phyloP scores from a whole-genome alignment of 331 rosid genomes.

The Phaseolus coccineus region DNA sequence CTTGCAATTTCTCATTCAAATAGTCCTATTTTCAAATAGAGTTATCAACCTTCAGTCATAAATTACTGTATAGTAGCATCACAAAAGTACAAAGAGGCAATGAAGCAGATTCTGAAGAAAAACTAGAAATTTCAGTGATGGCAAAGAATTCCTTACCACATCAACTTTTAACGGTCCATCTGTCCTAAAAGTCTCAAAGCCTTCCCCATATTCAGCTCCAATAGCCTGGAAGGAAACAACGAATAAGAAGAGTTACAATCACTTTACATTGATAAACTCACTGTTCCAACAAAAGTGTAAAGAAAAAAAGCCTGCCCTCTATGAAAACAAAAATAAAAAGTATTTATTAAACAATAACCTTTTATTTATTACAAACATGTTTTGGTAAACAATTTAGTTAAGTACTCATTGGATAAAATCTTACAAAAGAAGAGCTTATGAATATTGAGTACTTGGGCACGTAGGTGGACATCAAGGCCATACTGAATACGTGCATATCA shows the following conservation, averaged over 20 bases:
- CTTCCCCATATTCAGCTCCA: conserved; percentile 99
- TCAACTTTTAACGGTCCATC: conserved; percentile 96
- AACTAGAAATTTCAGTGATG: background rate
- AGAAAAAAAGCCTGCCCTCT: background rate
- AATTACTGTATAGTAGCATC: conserved; percentile 29
- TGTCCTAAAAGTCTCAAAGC: conserved; percentile 91
- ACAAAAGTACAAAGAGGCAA: conserved; percentile 26
- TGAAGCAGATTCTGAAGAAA: background rate
- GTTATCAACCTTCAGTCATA: conserved; percentile 43
- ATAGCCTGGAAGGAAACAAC: conserved; percentile 67
- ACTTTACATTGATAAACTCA: conserved; percentile 36
- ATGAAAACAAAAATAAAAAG: background rate
- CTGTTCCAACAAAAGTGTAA: conserved; percentile 20
- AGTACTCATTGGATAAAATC: background rate
- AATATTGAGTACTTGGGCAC: background rate
- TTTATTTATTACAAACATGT: background rate
- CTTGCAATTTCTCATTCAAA: conserved; percentile 93
- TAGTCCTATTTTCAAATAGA: conserved; percentile 75
- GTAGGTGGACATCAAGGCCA: background rate
- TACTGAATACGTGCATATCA: background rate
- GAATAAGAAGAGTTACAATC: conserved; percentile 21
- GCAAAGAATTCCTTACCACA: conserved; percentile 69
- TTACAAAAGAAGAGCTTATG: background rate
- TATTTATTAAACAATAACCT: background rate
- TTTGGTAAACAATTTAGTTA: background rate